Conservation (phyloP, 2,329 filamentous ascomycete genomes). For the Verticillium albo-atrum region DNA sequence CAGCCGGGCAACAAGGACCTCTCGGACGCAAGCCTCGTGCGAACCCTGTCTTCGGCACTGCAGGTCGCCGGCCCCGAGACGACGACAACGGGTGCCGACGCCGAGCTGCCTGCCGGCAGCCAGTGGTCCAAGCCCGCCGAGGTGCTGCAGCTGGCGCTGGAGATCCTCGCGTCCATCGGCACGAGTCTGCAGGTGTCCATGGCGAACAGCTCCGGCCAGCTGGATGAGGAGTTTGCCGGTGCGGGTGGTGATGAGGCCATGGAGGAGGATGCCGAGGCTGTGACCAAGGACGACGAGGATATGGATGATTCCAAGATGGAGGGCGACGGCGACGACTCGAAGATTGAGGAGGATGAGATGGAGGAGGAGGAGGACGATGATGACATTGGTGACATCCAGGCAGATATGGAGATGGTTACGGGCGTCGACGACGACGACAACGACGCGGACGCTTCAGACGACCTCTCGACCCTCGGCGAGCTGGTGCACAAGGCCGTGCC, state of each 20-base stretch:
- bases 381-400: constrained; percentile 37
- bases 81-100: too few relatives aligned
- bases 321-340: constrained; percentile 19
- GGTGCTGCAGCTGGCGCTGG: constrained; percentile 50
- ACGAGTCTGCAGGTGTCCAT: constrained; percentile 51
- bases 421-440: constrained; percentile 58
- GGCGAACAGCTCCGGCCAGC: constrained; percentile 28
- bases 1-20: constrained; percentile 42
- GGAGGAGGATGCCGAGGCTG: constrained; percentile 25
- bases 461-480: constrained; percentile 48
- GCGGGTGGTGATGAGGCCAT: constrained; percentile 33
- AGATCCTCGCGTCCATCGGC: constrained; percentile 61
- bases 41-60: constrained; percentile 35
- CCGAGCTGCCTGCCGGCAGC: constrained; percentile 20
- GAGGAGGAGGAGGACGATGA: constrained; percentile 30
- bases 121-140: constrained; percentile 37
- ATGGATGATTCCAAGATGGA: constrained; percentile 30
- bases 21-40: constrained; percentile 46
- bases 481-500: constrained; percentile 41
- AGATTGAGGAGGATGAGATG: constrained; percentile 37
- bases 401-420: constrained; percentile 57
- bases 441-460: constrained; percentile 46
- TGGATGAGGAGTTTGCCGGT: constrained; percentile 33
- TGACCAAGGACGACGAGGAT: constrained; percentile 28
- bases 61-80: constrained; percentile 23